Evolutionary conservation across 2,329 filamentous ascomycete species (phyloP).

Genomic region (Paraphaeosphaeria sporulosa): DNA sequence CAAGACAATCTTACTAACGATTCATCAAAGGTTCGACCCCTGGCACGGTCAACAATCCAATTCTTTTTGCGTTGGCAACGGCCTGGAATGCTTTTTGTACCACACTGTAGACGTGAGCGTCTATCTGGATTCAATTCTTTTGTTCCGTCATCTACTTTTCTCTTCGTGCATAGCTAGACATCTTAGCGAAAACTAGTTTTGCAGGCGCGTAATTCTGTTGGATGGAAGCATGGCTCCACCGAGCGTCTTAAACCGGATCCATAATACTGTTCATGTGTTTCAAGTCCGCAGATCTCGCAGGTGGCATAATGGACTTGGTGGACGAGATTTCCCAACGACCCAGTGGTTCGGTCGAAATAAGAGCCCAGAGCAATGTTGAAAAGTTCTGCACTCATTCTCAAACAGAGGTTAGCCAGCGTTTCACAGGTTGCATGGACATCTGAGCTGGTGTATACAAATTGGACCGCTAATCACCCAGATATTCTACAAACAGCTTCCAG

Average conservation of each 20-base stretch:
- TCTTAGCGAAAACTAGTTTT: not conserved
- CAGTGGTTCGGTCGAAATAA: not conserved
- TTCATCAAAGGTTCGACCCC: slow-evolving; percentile 9
- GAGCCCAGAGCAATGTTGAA: not conserved
- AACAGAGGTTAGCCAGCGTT: not conserved
- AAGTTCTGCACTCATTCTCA: not conserved
- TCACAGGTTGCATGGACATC: not conserved
- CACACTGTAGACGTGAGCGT: not conserved
- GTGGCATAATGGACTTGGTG: no score
- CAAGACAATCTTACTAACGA: no score
- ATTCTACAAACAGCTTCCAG: slow-evolving; percentile 26
- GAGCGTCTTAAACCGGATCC: no score
- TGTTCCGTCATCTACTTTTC: no score
- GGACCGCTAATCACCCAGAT: slow-evolving; percentile 23
- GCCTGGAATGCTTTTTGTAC: no score
- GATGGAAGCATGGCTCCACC: no score
- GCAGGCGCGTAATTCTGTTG: not conserved
- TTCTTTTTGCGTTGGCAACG: not conserved
- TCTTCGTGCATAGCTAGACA: not conserved
- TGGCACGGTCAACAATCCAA: not conserved
- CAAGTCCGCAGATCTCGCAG: no score
- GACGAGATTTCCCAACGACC: no score
- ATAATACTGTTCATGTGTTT: no score
- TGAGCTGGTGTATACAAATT: slow-evolving; percentile 17
- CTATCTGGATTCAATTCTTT: no score